These are phyloP conservation scores for Drechmeria coniospora DNA, from an alignment of 2,329 filamentous ascomycete genomes.

Conservation along the genomic window DNA sequence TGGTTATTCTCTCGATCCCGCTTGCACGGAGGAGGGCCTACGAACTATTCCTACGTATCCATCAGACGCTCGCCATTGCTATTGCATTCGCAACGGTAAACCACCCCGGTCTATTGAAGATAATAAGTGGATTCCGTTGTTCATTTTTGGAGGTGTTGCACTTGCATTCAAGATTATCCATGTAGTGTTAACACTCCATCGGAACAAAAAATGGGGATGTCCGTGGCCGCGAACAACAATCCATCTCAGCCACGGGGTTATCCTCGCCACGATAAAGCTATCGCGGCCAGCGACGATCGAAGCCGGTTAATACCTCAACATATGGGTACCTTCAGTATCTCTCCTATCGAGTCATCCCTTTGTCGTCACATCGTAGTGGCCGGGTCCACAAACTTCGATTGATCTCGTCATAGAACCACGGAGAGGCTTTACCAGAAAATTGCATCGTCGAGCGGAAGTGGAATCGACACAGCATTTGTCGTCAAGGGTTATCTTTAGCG, in stretches of 20 bases:
- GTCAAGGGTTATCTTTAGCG: background rate
- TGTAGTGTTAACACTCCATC: background rate
- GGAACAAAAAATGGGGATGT: background rate
- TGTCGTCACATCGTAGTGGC: background rate
- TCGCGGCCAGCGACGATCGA: background rate
- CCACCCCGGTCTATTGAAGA: background rate
- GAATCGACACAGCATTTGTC: background rate
- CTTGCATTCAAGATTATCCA: background rate
- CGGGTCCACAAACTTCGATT: background rate
- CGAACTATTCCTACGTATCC: background rate
- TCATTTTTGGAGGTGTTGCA: background rate
- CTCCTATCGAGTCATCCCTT: conserved; percentile 1
- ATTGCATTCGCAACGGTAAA: background rate
- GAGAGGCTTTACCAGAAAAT: background rate
- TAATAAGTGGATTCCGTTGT: background rate
- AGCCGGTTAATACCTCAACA: background rate
- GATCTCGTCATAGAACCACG: conserved; percentile 1
- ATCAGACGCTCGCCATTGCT: background rate
- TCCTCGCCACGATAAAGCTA: background rate
- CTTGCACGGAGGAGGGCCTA: background rate
- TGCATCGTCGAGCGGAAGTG: background rate
- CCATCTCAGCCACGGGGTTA: background rate
- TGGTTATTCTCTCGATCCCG: background rate
- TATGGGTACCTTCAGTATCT: conserved; percentile 1
- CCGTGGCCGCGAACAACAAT: background rate